phyloP scores from a whole-genome alignment of 2,329 filamentous ascomycete species.

The Colletotrichum chlorophyti region DNA sequence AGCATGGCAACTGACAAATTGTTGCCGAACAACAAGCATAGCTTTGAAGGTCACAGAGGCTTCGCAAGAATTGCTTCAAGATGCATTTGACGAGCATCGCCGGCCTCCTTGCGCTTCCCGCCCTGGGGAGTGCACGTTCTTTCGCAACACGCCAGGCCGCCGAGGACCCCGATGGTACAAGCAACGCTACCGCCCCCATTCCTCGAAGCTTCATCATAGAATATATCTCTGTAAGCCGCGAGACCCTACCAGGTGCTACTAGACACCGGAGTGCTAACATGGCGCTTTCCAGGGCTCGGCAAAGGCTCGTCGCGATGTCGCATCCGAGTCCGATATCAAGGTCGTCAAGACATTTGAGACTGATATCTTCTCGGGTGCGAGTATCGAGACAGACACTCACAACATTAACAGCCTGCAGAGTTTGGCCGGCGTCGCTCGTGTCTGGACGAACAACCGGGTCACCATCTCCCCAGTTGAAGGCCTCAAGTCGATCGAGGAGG shows the following conservation, averaged over 20 bases:
- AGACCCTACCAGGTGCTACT: not conserved
- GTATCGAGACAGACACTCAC: conserved; percentile 40
- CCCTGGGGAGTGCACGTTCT: not conserved
- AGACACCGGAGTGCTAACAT: not conserved
- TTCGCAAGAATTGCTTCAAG: not conserved
- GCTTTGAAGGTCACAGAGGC: not conserved
- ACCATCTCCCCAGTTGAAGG: conserved; percentile 6
- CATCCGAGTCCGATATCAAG: conserved; percentile 12
- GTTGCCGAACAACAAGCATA: no score
- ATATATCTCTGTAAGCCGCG: conserved; percentile 8
- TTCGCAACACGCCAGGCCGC: conserved; percentile 2
- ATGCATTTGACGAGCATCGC: conserved; percentile 16
- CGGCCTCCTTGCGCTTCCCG: conserved; percentile 11
- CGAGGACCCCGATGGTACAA: not conserved
- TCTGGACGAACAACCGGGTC: conserved; percentile 37
- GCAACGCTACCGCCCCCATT: conserved; percentile 17
- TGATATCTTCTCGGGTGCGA: conserved; percentile 43
- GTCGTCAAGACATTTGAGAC: conserved; percentile 18
- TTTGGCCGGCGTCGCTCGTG: conserved; percentile 42
- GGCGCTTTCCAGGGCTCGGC: not conserved
- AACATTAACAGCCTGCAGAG: conserved; percentile 40
- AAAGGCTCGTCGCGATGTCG: conserved; percentile 23
- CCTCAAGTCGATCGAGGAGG: not conserved
- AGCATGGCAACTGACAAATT: no score
- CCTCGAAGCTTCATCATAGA: conserved; percentile 29